Percentiles rank a stretch among this genome's conserved stretches.
Evolutionary conservation across 345 rosid species (phyloP).

Genomic region (Sapria himalayana): DNA sequence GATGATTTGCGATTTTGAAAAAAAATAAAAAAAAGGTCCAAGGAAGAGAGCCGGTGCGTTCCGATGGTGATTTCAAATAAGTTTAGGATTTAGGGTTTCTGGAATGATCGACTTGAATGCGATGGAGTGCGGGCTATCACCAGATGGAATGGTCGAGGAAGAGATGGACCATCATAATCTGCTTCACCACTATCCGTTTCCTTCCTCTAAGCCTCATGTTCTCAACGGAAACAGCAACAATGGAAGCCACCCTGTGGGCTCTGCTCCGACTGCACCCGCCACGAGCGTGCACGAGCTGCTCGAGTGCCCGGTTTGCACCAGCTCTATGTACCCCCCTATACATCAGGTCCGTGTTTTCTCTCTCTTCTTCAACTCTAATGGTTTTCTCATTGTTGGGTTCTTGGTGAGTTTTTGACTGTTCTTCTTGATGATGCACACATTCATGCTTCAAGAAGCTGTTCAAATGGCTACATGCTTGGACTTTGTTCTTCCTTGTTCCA

Average conservation of each 20-base stretch:
- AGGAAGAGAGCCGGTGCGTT: too few species aligned
- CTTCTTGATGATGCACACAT: too few species aligned
- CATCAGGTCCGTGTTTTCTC: constrained; percentile 28
- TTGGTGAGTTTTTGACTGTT: too few species aligned
- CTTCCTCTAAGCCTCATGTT: constrained; percentile 36
- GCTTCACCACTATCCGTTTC: constrained; percentile 30
- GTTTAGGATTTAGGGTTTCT: not conserved
- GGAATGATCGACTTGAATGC: constrained; percentile 48
- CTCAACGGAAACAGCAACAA: constrained; percentile 14
- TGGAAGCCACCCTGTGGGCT: constrained; percentile 23
- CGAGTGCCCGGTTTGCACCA: constrained; percentile 35
- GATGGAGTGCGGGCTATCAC: constrained; percentile 58
- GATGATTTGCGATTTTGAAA: too few species aligned
- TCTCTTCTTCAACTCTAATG: not conserved
- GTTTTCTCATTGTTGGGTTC: too few species aligned
- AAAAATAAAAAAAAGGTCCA: too few species aligned
- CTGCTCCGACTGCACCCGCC: constrained; percentile 29
- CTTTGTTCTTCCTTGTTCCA: too few species aligned
- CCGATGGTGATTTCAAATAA: too few species aligned
- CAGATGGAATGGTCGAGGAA: constrained; percentile 44
- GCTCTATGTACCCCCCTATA: constrained; percentile 42
- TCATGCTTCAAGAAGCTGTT: too few species aligned
- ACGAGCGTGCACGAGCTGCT: constrained; percentile 53
- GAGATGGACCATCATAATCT: constrained; percentile 40
- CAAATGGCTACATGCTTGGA: too few species aligned